Evolutionary conservation across 2,329 filamentous ascomycete genomes (phyloP).

Genomic region (Elsinoe arachidis): DNA sequence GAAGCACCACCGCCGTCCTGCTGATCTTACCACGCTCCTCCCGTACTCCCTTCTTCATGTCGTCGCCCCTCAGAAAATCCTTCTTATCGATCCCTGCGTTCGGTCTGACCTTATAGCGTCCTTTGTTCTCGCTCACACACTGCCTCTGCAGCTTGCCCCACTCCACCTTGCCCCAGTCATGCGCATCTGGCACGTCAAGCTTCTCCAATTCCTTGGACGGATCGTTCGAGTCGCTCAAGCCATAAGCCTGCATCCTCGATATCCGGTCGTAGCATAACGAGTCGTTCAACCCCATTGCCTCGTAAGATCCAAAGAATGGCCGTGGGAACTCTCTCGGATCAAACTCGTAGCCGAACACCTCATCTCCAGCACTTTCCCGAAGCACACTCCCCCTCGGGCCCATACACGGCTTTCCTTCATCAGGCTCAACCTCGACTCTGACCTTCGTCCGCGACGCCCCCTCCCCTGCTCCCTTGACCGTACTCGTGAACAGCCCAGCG

Average conservation of each 20-base stretch:
- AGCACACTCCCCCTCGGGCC: constrained; percentile 22
- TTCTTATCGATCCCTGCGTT: constrained; percentile 26
- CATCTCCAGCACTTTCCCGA: constrained; percentile 33
- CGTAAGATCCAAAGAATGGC: constrained; percentile 74
- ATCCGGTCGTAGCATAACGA: constrained; percentile 91
- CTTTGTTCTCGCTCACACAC: constrained; percentile 62
- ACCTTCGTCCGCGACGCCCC: not conserved
- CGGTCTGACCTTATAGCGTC: constrained; percentile 51
- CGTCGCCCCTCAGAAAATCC: constrained; percentile 15
- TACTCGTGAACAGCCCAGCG: not conserved
- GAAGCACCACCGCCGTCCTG: constrained; percentile 70
- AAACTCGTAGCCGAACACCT: constrained; percentile 19
- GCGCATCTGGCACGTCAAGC: not conserved
- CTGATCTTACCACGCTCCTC: constrained; percentile 29
- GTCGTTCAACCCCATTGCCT: constrained; percentile 66
- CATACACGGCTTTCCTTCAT: constrained; percentile 6
- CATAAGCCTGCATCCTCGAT: constrained; percentile 80
- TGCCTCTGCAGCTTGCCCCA: constrained; percentile 72
- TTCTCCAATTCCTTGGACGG: constrained; percentile 61
- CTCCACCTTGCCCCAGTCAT: constrained; percentile 68
- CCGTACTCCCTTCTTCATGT: constrained; percentile 20
- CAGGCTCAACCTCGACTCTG: not conserved
- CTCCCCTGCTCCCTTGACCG: not conserved
- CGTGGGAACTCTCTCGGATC: constrained; percentile 63
- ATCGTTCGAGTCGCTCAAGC: constrained; percentile 74